phyloP scores from a whole-genome alignment of 257 asterid genomes.

The Jacaranda mimosifolia region DNA sequence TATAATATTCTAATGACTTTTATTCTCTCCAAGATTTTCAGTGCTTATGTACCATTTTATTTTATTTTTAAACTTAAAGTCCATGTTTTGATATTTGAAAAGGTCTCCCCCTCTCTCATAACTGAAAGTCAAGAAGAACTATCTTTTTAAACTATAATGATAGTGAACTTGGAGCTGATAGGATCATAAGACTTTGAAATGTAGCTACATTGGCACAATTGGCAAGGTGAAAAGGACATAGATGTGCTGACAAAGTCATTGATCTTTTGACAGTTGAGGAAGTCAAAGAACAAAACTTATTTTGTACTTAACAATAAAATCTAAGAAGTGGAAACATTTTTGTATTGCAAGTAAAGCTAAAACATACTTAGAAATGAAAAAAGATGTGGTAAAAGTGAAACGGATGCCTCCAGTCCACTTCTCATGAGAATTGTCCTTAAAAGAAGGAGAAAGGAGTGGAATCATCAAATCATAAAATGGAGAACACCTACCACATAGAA shows the following conservation, averaged over 20 bases:
- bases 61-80: no score
- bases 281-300: slow-evolving; percentile 28
- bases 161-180: background rate
- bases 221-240: slow-evolving; percentile 7
- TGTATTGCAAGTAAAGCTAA: slow-evolving; percentile 42
- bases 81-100: background rate
- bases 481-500: no score
- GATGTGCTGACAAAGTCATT: slow-evolving; percentile 42
- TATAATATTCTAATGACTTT: no score
- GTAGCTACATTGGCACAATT: slow-evolving; percentile 20
- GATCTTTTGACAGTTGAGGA: slow-evolving; percentile 35
- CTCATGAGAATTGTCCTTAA: background rate
- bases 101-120: slow-evolving; percentile 25
- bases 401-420: no score
- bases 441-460: background rate
- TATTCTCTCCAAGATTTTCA: no score
- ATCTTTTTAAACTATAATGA: background rate
- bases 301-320: slow-evolving; percentile 33
- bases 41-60: no score
- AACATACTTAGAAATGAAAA: slow-evolving; percentile 3
- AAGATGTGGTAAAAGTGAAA: no score
- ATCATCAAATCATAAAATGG: background rate
- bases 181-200: slow-evolving; percentile 27
- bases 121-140: background rate
- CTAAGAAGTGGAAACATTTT: slow-evolving; percentile 31